Evolutionary conservation across 2,329 filamentous ascomycete species (phyloP).

Genomic region (Phialemoniopsis sp.): DNA sequence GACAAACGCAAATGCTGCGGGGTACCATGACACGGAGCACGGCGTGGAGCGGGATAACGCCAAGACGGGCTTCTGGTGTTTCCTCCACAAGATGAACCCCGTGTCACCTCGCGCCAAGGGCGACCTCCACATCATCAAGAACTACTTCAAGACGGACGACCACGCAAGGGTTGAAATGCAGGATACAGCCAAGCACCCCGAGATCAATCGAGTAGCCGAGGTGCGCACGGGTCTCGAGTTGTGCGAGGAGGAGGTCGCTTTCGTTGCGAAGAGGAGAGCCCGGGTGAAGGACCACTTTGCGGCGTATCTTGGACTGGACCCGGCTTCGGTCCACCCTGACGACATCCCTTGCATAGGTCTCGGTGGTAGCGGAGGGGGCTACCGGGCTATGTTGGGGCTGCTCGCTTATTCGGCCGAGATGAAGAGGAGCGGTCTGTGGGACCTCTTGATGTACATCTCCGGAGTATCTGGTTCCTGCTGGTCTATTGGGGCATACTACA

Average conservation of each 20-base stretch:
- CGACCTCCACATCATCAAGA: conserved; percentile 1
- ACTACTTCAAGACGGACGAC: background rate
- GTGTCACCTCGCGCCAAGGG: conserved; percentile 1
- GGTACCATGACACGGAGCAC: no score
- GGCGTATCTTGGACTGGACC: conserved; percentile 1
- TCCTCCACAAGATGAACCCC: conserved; percentile 2
- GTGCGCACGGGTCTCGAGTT: background rate
- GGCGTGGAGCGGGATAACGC: background rate
- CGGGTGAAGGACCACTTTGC: background rate
- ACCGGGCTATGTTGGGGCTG: conserved; percentile 4
- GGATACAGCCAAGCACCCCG: background rate
- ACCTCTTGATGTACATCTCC: conserved; percentile 3
- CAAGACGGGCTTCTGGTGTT: conserved; percentile 1
- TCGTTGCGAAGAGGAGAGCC: background rate
- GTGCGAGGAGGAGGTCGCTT: conserved; percentile 2
- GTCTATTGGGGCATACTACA: conserved; percentile 5
- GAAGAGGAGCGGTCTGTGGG: conserved; percentile 4
- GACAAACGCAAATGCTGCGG: no score
- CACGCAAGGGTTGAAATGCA: background rate
- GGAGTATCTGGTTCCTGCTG: conserved; percentile 6
- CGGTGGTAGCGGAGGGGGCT: conserved; percentile 4
- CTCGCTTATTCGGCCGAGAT: conserved; percentile 5
- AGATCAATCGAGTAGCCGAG: background rate
- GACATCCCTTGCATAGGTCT: conserved; percentile 1
- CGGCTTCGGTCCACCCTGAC: background rate